Evolutionary conservation across 306 rosid species (phyloP).

Genomic region (Inga laurina): DNA sequence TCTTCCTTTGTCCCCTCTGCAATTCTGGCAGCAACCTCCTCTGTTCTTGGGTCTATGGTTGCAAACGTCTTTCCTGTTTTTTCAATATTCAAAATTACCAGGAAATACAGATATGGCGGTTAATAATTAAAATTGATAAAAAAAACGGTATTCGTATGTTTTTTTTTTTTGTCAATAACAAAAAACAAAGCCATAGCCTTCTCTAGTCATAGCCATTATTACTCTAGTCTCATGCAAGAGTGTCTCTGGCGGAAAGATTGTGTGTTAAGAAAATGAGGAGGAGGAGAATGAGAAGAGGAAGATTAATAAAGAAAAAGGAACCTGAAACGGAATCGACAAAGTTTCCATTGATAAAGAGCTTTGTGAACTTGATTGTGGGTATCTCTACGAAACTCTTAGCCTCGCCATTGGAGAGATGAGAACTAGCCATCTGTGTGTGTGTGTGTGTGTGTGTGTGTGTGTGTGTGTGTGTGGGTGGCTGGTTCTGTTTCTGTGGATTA

Average conservation of each 20-base stretch:
- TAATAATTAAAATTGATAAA: background rate
- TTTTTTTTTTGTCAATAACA: too few species aligned
- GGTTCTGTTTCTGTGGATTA: background rate
- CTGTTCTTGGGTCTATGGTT: constrained; percentile 86
- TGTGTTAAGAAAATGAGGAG: background rate
- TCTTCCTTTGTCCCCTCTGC: constrained; percentile 79
- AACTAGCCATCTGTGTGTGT: too few species aligned
- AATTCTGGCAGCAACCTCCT: constrained; percentile 60
- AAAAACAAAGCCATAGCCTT: background rate
- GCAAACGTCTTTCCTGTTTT: constrained; percentile 73
- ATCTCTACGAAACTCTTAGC: background rate
- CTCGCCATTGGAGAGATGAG: too few species aligned
- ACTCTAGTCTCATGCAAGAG: background rate
- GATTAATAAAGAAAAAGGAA: constrained; percentile 3
- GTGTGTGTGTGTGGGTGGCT: too few species aligned
- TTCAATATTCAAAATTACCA: too few species aligned
- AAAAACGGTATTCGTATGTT: too few species aligned
- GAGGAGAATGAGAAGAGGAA: background rate
- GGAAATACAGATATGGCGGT: background rate
- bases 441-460: too few species aligned
- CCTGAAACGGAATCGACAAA: constrained; percentile 88
- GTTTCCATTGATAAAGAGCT: constrained; percentile 91
- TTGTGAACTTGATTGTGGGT: constrained; percentile 70
- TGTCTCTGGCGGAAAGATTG: background rate
- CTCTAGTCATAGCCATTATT: background rate